A percentile compares a stretch with the other conserved stretches of the same genome.
Conservation (phyloP, 257 asterid genomes). For the Ilex asprella region DNA sequence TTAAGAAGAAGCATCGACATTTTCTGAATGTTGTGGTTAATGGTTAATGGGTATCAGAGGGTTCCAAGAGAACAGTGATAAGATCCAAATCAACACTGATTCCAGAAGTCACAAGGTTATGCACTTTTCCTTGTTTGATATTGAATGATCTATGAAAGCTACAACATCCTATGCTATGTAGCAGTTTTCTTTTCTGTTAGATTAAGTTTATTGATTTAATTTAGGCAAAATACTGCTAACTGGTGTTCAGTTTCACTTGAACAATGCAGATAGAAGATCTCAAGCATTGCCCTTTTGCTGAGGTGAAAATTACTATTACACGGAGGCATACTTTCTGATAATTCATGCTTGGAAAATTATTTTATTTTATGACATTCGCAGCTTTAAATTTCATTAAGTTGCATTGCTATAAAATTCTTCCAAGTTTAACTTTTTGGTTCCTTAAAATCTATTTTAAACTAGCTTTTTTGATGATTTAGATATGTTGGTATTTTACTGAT, state of each 20-base stretch:
- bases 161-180: background rate
- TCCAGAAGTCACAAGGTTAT: slow-evolving; percentile 74
- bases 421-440: background rate
- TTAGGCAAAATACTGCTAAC: background rate
- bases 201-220: background rate
- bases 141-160: too few relatives aligned
- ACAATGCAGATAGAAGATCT: slow-evolving; percentile 73
- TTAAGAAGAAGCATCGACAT: too few relatives aligned
- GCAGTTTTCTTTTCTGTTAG: background rate
- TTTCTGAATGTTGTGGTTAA: background rate
- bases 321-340: background rate
- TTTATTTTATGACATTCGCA: background rate
- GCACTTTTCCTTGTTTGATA: background rate
- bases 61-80: slow-evolving; percentile 59
- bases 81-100: slow-evolving; percentile 79
- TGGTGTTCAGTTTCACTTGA: slow-evolving; percentile 4
- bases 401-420: background rate
- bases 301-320: slow-evolving; percentile 34
- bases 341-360: background rate
- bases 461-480: slow-evolving; percentile 28
- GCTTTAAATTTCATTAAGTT: background rate
- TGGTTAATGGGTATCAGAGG: slow-evolving; percentile 45
- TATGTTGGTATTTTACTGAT: slow-evolving; percentile 91
- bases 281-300: slow-evolving; percentile 70
- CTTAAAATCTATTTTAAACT: background rate